Conservation (phyloP, 495 filamentous ascomycete species). For the Xeromyces bisporus region DNA sequence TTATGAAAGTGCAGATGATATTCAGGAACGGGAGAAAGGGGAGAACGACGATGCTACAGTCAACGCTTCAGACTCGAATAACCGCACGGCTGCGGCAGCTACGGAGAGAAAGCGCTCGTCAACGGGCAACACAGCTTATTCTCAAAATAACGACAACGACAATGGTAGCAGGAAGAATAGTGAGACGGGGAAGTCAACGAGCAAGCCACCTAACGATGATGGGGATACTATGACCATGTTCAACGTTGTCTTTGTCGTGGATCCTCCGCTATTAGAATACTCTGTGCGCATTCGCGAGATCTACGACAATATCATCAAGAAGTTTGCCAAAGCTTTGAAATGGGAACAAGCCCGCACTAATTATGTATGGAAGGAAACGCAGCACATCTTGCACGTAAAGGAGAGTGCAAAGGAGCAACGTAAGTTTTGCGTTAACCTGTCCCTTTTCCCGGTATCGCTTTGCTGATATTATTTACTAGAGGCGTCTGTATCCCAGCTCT, state of each 20-base stretch:
- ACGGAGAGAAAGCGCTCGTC: slow-evolving; percentile 17
- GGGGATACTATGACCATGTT: slow-evolving; percentile 78
- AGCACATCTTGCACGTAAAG: slow-evolving; percentile 58
- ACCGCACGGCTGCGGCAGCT: slow-evolving; percentile 10
- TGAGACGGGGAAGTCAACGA: slow-evolving; percentile 16
- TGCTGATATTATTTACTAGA: slow-evolving; percentile 10
- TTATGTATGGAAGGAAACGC: slow-evolving; percentile 78
- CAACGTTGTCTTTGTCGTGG: slow-evolving; percentile 83
- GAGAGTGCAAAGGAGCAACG: slow-evolving; percentile 62
- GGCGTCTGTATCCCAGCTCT: slow-evolving; percentile 22
- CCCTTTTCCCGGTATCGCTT: slow-evolving; percentile 1
- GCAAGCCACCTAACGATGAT: slow-evolving; percentile 32
- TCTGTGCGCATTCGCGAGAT: slow-evolving; percentile 59
- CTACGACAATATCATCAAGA: slow-evolving; percentile 75
- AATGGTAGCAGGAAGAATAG: slow-evolving; percentile 14
- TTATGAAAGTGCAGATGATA: slow-evolving; percentile 27
- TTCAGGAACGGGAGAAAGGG: slow-evolving; percentile 11
- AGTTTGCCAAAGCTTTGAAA: slow-evolving; percentile 74
- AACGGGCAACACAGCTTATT: too few species aligned
- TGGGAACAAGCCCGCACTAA: slow-evolving; percentile 74
- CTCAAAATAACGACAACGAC: too few species aligned
- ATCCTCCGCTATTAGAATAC: slow-evolving; percentile 60
- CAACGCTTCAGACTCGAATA: slow-evolving; percentile 8
- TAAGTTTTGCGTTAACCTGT: slow-evolving; percentile 18
- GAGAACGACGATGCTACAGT: slow-evolving; percentile 20